Percentiles rank a stretch among this genome's conserved stretches.
Conservation (phyloP, 306 rosid genomes). For the Pyrus bretschneideri region DNA sequence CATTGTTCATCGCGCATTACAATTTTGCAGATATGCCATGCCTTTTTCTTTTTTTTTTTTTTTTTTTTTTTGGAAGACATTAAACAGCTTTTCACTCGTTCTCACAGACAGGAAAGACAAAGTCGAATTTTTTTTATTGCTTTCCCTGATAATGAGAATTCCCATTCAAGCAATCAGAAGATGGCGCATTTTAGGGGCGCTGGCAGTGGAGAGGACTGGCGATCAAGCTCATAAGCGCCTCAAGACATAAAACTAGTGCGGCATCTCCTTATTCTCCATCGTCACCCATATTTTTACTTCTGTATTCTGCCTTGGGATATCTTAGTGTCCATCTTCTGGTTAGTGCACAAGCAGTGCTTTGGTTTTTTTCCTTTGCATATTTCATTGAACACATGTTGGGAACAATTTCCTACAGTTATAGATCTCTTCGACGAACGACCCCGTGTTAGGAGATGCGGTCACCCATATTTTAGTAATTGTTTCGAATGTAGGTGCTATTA, state of each 20-base stretch:
- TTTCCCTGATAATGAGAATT: constrained; percentile 59
- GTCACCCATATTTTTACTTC: constrained; percentile 9
- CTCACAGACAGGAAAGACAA: not conserved
- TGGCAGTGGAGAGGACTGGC: constrained; percentile 60
- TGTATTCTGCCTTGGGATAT: constrained; percentile 4
- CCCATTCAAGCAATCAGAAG: constrained; percentile 41
- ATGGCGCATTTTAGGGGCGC: constrained; percentile 53
- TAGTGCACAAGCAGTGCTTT: constrained; percentile 42
- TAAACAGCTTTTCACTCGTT: not conserved
- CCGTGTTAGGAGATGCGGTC: not conserved
- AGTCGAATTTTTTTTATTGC: not conserved
- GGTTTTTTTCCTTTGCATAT: constrained; percentile 14
- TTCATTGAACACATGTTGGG: constrained; percentile 29
- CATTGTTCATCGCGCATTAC: too few relatives aligned
- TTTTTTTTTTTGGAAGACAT: too few relatives aligned
- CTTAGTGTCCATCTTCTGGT: constrained; percentile 16
- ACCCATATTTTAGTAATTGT: constrained; percentile 4
- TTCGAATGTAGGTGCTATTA: constrained; percentile 9
- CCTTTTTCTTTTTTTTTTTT: too few relatives aligned
- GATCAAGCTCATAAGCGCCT: constrained; percentile 75
- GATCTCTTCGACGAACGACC: constrained; percentile 20
- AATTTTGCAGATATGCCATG: not conserved
- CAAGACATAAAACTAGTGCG: constrained; percentile 35
- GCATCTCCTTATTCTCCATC: constrained; percentile 5
- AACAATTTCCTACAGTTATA: constrained; percentile 15